Evolutionary conservation across 768 basidiomycete genomes (phyloP), one percentile per base, ranked within the genome.

Genomic region (Leccinum variicolor): DNA sequence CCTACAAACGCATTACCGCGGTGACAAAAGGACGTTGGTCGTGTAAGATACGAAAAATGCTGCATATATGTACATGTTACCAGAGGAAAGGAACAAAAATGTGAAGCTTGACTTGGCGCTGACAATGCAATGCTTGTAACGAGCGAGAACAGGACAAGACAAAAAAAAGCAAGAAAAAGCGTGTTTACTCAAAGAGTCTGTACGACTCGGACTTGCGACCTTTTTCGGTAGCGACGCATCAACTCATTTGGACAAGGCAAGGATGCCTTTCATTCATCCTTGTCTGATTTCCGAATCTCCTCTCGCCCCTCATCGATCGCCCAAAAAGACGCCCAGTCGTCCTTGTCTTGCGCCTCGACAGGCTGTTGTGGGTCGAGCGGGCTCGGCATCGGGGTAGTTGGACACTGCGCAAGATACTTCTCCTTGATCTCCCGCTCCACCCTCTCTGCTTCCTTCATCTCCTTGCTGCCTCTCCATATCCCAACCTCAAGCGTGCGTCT

Each of bases 381-480:
- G 21, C 52, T 50, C 23, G 41, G 31, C 52, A 59, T n/a, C 13
- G 57, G 56, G 5, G 53, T 57, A 29, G 53, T 47, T 4, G 62
- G 53, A 49, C 62, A 62, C 47, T 64, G 62, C 51, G 64, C 62
- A 25, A 75, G 68, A 54, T 78, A 78, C 58, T 73, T 68, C 53
- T 76, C 72, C 71, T 81, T 83, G 60, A 84, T 74, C 62, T 77
- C 74, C 62, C 78, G 76, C 69, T 89, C 86, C 66, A 80, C 76
- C 59, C 73, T 72, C 63, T 86, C 81, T 41, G 80, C 73, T 64
- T 81, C 78, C 55, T 77, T 77, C 59, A 84, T 83, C 69, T 92
- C 94, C 43, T 74, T 70, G 57, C 87, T 87, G 2, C 84, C 86
- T 50, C 80, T 77, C 94, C 93, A 96, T 60, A 89, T 73, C n/a